Base-by-base conservation (phyloP, 805 yeast species). In the Maudiozyma saulgeensis region DNA sequence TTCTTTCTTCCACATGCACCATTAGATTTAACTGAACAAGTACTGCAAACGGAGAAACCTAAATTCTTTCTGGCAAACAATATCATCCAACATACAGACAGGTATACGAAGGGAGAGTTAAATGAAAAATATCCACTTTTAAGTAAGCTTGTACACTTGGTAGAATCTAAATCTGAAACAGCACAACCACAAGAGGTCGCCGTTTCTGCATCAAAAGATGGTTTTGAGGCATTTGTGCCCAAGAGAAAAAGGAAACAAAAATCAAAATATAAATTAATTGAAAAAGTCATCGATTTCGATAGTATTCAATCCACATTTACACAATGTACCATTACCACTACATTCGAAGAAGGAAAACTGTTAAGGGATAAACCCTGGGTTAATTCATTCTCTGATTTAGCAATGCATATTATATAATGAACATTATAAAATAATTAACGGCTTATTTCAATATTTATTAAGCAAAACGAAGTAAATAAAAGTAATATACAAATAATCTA, bases 1-100 rank as follows among this genome's bases (percentile, higher is more conserved):
- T 83, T 69, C 61, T 85, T 78, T 58, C 70, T 86, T 44, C 95
- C 95, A 0, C 95, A 86, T 67, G 91, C 90, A 0, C 87, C 88
- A 1, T 63, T 82, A 39, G 69, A 63, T 16, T 57, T 80, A 16
- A 76, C 82, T 1, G 74, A 78, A 40, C n/a, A 25, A 1, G 53
- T 80, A 1, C 46, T 79, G 12, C 41, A 41, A 2, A 35, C 42
- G 0, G 61, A 67, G 21, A 26, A 59, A 34, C 79, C 83, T 2
- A 47, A 41, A n/a, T 57, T 64, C 35, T 53, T 77, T 42, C 61
- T 81, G 18, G 81, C 80, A 6, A 81, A 81, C 56, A 72, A 81
- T 57, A 51, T 79, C 3, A 57, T 73, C 0, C 69, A 70, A 6
- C 84, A 81, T 53, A 78, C 82, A 1, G 82, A 78, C 48, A 67